These are phyloP conservation scores for Wickerhamiella pararugosa DNA, from an alignment of 1,139 yeast genomes.

Conservation along the genomic window DNA sequence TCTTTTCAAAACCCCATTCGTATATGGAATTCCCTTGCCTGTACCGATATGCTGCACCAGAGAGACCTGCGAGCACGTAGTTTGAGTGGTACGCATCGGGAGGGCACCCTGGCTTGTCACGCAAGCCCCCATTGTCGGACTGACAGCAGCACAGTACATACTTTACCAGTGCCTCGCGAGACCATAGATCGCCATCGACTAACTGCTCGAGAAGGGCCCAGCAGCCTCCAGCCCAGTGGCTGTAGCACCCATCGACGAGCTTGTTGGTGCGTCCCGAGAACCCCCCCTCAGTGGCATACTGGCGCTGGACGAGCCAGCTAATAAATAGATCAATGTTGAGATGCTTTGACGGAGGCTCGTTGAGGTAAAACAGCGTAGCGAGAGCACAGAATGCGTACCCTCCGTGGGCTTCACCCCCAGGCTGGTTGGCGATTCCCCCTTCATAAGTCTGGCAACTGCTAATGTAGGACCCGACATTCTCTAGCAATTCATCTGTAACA, in stretches of 20 bases:
- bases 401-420: constrained; percentile 85
- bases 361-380: constrained; percentile 46
- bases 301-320: constrained; percentile 70
- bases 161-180: constrained; percentile 40
- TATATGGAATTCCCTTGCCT: constrained; percentile 16
- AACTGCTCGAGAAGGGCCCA: constrained; percentile 48
- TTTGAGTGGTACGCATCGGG: constrained; percentile 89
- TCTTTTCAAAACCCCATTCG: constrained; percentile 13
- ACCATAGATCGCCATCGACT: constrained; percentile 26
- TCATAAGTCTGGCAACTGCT: constrained; percentile 71
- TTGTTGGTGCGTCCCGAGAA: constrained; percentile 83
- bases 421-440: constrained; percentile 85
- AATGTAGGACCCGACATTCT: constrained; percentile 47
- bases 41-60: constrained; percentile 48
- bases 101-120: constrained; percentile 72
- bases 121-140: constrained; percentile 50
- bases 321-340: constrained; percentile 19
- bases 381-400: constrained; percentile 89
- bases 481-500: constrained; percentile 43
- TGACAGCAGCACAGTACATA: constrained; percentile 74
- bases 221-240: constrained; percentile 88
- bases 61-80: constrained; percentile 64
- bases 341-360: constrained; percentile 23
- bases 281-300: constrained; percentile 64
- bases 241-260: constrained; percentile 90